These are phyloP conservation scores for Debaryomyces robertsiae DNA, from an alignment of 1,139 yeast genomes.

Conservation along the genomic window DNA sequence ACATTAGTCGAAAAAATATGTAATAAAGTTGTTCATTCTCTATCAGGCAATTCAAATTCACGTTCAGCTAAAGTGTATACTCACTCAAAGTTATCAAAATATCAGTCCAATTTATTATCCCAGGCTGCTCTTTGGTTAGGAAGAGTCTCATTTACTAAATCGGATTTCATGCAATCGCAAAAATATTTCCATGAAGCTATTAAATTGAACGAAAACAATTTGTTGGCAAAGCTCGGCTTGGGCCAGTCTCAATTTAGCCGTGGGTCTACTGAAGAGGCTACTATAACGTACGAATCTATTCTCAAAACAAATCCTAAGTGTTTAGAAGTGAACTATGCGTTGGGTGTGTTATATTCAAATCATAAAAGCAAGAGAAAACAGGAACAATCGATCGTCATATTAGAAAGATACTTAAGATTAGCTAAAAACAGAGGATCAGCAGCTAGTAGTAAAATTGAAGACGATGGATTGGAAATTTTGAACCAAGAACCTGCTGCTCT, in stretches of 20 bases:
- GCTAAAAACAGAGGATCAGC: conserved; percentile 49
- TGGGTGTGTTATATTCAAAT: conserved; percentile 73
- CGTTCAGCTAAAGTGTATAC: conserved; percentile 21
- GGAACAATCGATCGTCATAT: conserved; percentile 59
- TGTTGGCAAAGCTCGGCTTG: conserved; percentile 76
- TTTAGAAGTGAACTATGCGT: conserved; percentile 72
- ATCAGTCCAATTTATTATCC: conserved; percentile 52
- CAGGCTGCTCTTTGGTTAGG: conserved; percentile 89
- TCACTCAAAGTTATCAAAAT: conserved; percentile 28
- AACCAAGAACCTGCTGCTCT: conserved; percentile 65
- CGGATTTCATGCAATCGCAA: conserved; percentile 69
- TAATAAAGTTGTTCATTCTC: conserved; percentile 46
- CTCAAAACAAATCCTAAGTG: conserved; percentile 68
- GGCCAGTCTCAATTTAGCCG: conserved; percentile 84
- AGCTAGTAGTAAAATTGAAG: conserved; percentile 26
- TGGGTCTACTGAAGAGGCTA: conserved; percentile 79
- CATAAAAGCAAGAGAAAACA: conserved; percentile 38
- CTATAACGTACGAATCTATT: conserved; percentile 77
- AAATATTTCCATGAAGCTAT: conserved; percentile 73
- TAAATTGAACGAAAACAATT: conserved; percentile 59
- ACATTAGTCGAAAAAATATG: conserved; percentile 61
- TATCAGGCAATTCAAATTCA: conserved; percentile 22
- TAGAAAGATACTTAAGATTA: conserved; percentile 73
- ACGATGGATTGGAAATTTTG: conserved; percentile 29
- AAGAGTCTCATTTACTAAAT: conserved; percentile 63